Base-by-base conservation (phyloP, 129 eudicot genomes). In the Centaurea solstitialis region DNA sequence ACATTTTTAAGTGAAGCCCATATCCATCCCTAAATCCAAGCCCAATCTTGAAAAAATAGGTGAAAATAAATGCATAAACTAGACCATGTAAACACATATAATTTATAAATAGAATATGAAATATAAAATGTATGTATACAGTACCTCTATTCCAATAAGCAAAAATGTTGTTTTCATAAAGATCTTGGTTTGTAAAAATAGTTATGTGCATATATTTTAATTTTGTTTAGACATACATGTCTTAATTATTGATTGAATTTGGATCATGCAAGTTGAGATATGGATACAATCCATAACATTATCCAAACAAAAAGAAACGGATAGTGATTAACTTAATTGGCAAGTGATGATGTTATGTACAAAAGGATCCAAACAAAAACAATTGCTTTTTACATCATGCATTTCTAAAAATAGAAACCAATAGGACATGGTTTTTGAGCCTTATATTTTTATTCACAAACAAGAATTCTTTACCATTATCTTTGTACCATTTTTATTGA, bases 321-420 rank as follows among this genome's bases (percentile, higher is more conserved):
- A 15, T 13, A 13, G 15, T 11, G 41, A 68, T 68, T 70, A 70
- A 35, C 74, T 33, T 73, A 73, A 73, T 43, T 41, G 77, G 21
- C 77, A 73, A 73, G 18, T 70, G 68, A 21, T 64, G 41, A 70
- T 70, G 65, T 24, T 45, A 45, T 73, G 65, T 12, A 22, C 64
- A 41, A 73, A 73, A 73, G 76, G 76, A 43, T 73, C 21, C 64
- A 73, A 73, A 73, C 76, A 73, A 73, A 59, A 43, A 33, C 65
- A 73, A 23, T 43, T 11, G 37, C 62, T 72, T 72, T 24, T 28
- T 4, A 73, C 22, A 73, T 73, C 23, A 45, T 11, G 76, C 22
- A 45, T 73, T 73, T 13, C 77, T 28, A 73, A 12, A 12, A 73
- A n/a, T 73, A 73, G 77, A 43, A 73, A 73, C 22, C 23, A 73